A percentile compares a stretch with the other conserved stretches of the same genome.
These are phyloP conservation scores for Kuraishia ogatae DNA, from an alignment of 805 yeast species.

Conservation along the genomic window DNA sequence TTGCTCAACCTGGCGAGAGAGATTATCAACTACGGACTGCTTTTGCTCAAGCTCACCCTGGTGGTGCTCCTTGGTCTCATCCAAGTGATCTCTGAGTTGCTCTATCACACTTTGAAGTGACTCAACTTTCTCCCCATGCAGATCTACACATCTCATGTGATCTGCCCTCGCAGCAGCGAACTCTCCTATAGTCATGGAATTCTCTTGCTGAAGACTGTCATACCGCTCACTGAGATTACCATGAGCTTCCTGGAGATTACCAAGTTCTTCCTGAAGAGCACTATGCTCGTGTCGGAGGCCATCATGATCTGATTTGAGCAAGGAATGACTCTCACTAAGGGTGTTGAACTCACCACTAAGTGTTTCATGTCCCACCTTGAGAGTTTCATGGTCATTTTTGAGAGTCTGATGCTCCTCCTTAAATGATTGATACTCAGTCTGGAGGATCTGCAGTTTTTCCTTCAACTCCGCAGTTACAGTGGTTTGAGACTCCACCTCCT, in stretches of 20 bases:
- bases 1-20: conserved; percentile 10
- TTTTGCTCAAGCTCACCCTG: neutral
- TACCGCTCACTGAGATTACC: neutral
- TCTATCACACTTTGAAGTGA: neutral
- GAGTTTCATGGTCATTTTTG: neutral
- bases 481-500: conserved; percentile 3
- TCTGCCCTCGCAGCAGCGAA: too few species aligned
- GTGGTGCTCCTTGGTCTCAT: neutral
- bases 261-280: neutral
- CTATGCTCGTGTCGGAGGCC: neutral
- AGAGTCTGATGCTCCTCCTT: neutral
- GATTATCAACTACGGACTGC: neutral
- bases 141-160: too few species aligned
- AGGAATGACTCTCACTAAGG: neutral
- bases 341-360: neutral
- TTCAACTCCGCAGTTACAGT: neutral
- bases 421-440: neutral
- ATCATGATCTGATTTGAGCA: neutral
- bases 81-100: neutral
- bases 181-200: too few species aligned
- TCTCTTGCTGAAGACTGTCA: neutral
- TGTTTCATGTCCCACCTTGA: neutral
- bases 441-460: neutral
- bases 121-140: neutral
- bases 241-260: neutral